Evolutionary conservation across 306 rosid genomes (phyloP), one percentile per base, ranked within the genome.

Genomic region (Gillenia trifoliata): DNA sequence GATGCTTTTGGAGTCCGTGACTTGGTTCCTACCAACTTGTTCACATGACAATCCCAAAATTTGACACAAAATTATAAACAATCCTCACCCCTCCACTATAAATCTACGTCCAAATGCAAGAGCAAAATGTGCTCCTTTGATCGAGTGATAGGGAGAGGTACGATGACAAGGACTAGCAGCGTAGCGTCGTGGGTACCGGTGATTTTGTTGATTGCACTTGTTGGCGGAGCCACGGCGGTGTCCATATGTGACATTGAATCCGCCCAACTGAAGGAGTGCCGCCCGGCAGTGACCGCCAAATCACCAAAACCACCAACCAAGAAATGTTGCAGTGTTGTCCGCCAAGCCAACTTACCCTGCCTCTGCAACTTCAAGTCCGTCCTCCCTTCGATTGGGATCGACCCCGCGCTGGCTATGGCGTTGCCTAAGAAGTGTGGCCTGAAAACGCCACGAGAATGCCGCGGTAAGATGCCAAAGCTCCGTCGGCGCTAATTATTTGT

Each of bases 401-500:
- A 89, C 65, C 83, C 95, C 15, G 70, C 15, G 11, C 70, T 70
- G 19, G 98, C 96, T 54, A 71, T 90, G 76, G 86, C 85, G 7
- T 79, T 90, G 91, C 95, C 93, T 0, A 16, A 54, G 26, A 87
- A 80, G 70, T 93, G 96, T 78, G 90, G 88, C 59, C 36, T 86
- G 2, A 54, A 43, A 68, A 80, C 69, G 4, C 91, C 96, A 9
- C 78, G 64, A 3, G 59, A 69, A 68, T 89, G 93, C 75, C 64
- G 8, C n/a, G 87, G 92, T 92, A 83, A 79, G 75, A 68, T 29
- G 8, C 43, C 50, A 16, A 4, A 70, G 6, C 15, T 59, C 13
- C 50, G 6, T 43, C 19, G 0, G 19, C 5, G 19, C 16, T 12
- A 3, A 13, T 13, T 43, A 43, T 43, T 43, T 43, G 50, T 43